Conservation (phyloP, 164 flowering plant species). For the Houttuynia cordata region DNA sequence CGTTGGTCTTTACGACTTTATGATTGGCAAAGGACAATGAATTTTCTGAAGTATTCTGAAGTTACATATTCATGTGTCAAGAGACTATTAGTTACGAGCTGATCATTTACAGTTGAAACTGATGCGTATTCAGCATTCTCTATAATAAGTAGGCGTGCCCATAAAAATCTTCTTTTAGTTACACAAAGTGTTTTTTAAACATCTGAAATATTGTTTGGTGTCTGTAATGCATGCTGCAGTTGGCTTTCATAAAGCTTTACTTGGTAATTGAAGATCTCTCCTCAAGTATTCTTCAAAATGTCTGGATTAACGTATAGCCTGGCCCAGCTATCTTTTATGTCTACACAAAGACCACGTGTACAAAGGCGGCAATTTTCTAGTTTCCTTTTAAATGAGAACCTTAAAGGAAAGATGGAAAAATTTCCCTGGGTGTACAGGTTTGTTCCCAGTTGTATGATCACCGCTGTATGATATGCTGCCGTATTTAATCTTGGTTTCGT, state of each 20-base stretch:
- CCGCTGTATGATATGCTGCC: not conserved
- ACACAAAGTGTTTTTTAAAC: too few species aligned
- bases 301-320: constrained; percentile 34
- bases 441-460: not conserved
- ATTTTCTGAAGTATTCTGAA: too few species aligned
- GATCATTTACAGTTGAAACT: too few species aligned
- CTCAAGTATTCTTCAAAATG: constrained; percentile 21
- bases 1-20: too few species aligned
- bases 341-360: constrained; percentile 13
- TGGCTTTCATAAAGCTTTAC: not conserved
- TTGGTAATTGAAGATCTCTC: not conserved
- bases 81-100: too few species aligned
- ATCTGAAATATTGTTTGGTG: too few species aligned
- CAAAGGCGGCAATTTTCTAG: constrained; percentile 13
- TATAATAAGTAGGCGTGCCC: too few species aligned
- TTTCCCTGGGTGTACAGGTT: constrained; percentile 28
- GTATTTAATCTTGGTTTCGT: not conserved
- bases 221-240: not conserved
- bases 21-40: too few species aligned
- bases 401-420: constrained; percentile 9
- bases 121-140: too few species aligned
- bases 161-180: too few species aligned
- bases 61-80: too few species aligned
- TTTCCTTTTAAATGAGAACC: constrained; percentile 8
- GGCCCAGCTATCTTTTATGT: constrained; percentile 20